Evolutionary conservation across 2,329 filamentous ascomycete species (phyloP), one percentile per base, ranked within the genome.

Genomic region (Tolypocladium endophyticum): DNA sequence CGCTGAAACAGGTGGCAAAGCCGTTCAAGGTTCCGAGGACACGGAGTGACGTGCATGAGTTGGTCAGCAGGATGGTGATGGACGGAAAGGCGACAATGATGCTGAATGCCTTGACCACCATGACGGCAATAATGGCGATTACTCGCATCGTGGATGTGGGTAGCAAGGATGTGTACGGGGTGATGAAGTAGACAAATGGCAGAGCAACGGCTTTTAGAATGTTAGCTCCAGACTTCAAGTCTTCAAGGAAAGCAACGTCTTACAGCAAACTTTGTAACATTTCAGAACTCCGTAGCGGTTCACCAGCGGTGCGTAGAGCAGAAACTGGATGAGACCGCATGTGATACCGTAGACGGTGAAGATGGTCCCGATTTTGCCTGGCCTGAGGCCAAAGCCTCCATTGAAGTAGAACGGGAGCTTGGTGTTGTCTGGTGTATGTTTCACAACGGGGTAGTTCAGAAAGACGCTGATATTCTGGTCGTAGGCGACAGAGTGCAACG

Each of bases 391-490:
- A 68, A 95, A 95, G 0, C 92, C 92, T 43, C 90, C 87, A 2
- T 82, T 80, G 68, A 97, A 97, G 68, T 89, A 88, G 68, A 97
- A 87, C 0, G 92, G 92, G 0, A 90, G 79, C 2, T 79, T 75
- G 0, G 79, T 83, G 67, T 84, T 84, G 14, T 85, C 77, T 0
- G 81, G 75, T 0, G 84, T 83, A 60, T 83, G 80, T 55, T 82
- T 73, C 39, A 82, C 73, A 5, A 79, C 69, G 0, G 88, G 87
- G 64, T 90, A 88, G 73, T 96, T 89, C 68, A 97, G 82, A 71
- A 96, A 96, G 0, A 97, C 90, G 3, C 92, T 89, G 1, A 97
- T 82, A 2, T 93, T 80, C 69, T 96, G 92, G 72, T 97, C 93
- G 69, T 87, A 97, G 0, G 90, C 87, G 45, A 95, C 85, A 0